phyloP scores from a whole-genome alignment of 805 yeast species.

The Hanseniaspora singularis region DNA sequence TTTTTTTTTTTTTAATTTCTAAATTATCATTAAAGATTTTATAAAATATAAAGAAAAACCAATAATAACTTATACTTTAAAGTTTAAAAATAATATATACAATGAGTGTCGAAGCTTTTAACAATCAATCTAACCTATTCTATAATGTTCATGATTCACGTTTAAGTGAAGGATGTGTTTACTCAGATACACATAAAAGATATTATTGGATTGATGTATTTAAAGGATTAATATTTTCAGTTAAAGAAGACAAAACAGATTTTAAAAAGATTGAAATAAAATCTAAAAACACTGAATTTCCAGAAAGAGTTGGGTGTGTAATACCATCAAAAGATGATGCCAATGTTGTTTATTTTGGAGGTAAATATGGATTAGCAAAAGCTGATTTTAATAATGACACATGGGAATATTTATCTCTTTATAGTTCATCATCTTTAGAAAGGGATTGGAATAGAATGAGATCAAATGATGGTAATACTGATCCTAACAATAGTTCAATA shows the following conservation, averaged over 20 bases:
- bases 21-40: no score
- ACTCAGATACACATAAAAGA: slow-evolving; percentile 43
- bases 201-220: slow-evolving; percentile 35
- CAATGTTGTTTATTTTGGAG: slow-evolving; percentile 47
- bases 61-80: neutral
- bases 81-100: neutral
- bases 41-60: neutral
- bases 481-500: slow-evolving; percentile 48
- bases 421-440: slow-evolving; percentile 19
- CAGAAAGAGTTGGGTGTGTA: slow-evolving; percentile 55
- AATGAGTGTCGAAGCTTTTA: neutral
- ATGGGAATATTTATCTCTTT: slow-evolving; percentile 32
- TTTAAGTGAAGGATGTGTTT: slow-evolving; percentile 57
- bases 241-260: slow-evolving; percentile 18
- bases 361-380: slow-evolving; percentile 50
- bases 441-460: slow-evolving; percentile 32
- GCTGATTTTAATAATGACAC: slow-evolving; percentile 34
- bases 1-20: no score
- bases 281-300: slow-evolving; percentile 31
- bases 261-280: slow-evolving; percentile 19
- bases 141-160: slow-evolving; percentile 22
- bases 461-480: slow-evolving; percentile 76
- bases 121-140: neutral
- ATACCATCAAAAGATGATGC: slow-evolving; percentile 47
- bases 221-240: slow-evolving; percentile 29